Evolutionary conservation across 2,329 filamentous ascomycete species (phyloP), one percentile per base, ranked within the genome.

Genomic region (Exserohilum rostratum): DNA sequence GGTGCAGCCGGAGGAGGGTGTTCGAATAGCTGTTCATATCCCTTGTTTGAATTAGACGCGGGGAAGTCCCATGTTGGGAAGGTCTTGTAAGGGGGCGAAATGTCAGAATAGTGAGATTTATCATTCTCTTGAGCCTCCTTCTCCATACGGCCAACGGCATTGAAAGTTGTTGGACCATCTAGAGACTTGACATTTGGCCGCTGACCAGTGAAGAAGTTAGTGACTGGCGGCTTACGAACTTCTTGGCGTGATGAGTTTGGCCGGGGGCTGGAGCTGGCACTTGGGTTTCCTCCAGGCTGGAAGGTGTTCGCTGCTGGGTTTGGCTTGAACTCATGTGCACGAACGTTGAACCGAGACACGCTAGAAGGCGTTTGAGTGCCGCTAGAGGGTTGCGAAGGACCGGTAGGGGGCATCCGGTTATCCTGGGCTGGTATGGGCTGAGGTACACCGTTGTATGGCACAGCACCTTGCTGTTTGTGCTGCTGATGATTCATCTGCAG

Each of bases 51-150:
- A 61, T 91, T 89, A 17, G 87, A 86, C 44, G 85, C 79, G 20
- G 87, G 77, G 55, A 87, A 85, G 57, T 89, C 87, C 93, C 95
- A 99, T 0, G 89, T 93, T 0, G 92, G 92, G 10, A 83, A 80
- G 1, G 95, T 98, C 65, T 91, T 88, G 75, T 89, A 97, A 3
- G 93, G 87, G 25, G 89, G 89, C 33, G 89, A 89, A 48, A 97
- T 85, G n/a, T 91, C 92, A 42, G 87, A 88, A 68, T 95, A 96
- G 53, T 83, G 82, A 3, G 77, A 75, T 50, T 80, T 78, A 44
- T 82, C 79, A 38, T 79, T 74, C 13, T 74, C 74, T n/a, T 80
- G 75, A 1, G 58, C 76, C 57, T 85, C 83, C 72, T 91, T 91
- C 71, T 87, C 87, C 71, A 91, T 81, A 50, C 91, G 87, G 48